Evolutionary conservation across 164 flowering plant species (phyloP), one percentile per base, ranked within the genome.

Genomic region (Umbellularia californica): DNA sequence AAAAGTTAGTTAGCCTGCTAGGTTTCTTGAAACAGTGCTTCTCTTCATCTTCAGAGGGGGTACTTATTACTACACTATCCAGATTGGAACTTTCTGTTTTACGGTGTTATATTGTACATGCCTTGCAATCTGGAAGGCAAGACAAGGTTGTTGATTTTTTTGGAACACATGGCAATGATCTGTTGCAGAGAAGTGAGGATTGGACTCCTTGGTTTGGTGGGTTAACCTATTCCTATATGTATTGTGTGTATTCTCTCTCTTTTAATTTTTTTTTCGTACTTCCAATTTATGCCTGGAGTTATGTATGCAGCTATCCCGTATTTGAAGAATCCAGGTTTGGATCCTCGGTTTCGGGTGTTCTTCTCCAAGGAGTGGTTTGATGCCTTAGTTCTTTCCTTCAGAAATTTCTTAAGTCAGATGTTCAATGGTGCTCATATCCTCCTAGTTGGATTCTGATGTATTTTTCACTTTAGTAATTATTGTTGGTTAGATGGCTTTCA

Each of bases 401-500:
- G 92, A 82, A 94, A 94, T 72, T 91, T 94, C 85, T 81, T 94
- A 66, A 89, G 92, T 66, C 89, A 84, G 77, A 82, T 94, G 74
- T 90, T 94, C 81, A 89, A 87, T 74, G 92, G 90, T 24, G 79
- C 87, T 88, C 98, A 94, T 94, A 94, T 94, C 98, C 98, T 94
- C 84, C 62, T 50, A 35, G 62, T 23, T 35, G 35, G 58, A 20
- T 41, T 69, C 19, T 69, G 33, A 27, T 25, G 50, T 27, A 23
- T 71, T 68, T 13, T 64, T 35, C 27, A 4, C 24, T 47, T 55
- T 66, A 24, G 27, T 19, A 25, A 25, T 60, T 27, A 12, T 79
- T 72, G 58, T 69, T 15, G 60, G n/a, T 20, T 55, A 3, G n/a
- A 55, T 20, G n/a, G n/a, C 47, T 41, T 4, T 4, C 35, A 30